These are phyloP conservation scores for Saccharomycopsis sp. DNA, from an alignment of 805 yeast genomes.

Conservation along the genomic window DNA sequence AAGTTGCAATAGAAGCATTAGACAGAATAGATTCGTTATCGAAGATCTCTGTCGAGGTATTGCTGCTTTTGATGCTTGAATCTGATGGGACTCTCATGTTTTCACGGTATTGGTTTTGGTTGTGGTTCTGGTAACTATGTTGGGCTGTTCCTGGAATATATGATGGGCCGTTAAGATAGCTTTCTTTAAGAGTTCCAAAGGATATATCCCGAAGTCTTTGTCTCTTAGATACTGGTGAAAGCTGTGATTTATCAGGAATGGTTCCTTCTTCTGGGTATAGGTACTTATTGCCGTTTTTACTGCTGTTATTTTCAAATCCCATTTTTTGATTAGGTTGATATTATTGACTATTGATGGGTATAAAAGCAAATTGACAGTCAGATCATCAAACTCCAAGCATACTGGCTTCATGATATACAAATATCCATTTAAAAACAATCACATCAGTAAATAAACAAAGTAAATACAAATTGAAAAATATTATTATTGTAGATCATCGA, in stretches of 20 bases:
- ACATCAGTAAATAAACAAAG: not conserved
- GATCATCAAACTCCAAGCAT: not conserved
- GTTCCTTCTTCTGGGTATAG: not conserved
- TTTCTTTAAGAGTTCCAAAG: not conserved
- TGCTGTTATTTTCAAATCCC: not conserved
- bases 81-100: not conserved
- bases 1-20: not conserved
- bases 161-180: not conserved
- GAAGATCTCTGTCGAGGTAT: not conserved
- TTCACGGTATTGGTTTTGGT: not conserved
- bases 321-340: no score
- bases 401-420: not conserved
- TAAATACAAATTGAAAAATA: slow-evolving; percentile 42
- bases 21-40: not conserved
- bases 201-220: not conserved
- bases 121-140: not conserved
- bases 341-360: not conserved
- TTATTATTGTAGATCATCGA: slow-evolving; percentile 25
- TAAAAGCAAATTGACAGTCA: not conserved
- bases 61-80: not conserved
- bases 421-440: not conserved
- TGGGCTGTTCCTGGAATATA: not conserved
- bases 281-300: not conserved
- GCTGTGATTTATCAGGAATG: not conserved
- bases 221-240: not conserved